A percentile compares a stretch with the other conserved stretches of the same genome.
phyloP scores from a whole-genome alignment of 176 grass and related monocot species.

The Oryza punctata region DNA sequence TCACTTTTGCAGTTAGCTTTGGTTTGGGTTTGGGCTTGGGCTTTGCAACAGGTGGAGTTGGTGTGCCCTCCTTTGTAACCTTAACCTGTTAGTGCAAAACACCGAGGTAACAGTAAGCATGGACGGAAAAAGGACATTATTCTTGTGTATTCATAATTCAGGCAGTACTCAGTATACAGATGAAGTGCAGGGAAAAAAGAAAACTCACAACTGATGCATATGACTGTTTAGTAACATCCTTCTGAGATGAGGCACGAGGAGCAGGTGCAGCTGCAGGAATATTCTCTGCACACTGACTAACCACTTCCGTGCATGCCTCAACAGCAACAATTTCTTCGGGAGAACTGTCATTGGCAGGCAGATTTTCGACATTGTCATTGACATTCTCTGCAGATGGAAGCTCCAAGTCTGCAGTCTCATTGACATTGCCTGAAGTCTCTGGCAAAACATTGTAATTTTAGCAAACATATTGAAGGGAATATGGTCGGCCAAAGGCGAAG shows the following conservation, averaged over 20 bases:
- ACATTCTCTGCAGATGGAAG: constrained; percentile 16
- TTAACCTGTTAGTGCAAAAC: constrained; percentile 38
- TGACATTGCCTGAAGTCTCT: constrained; percentile 21
- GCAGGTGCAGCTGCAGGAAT: constrained; percentile 27
- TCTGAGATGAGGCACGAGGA: constrained; percentile 31
- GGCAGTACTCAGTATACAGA: neutral
- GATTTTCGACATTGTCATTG: constrained; percentile 12
- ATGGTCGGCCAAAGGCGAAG: neutral
- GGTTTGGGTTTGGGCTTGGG: constrained; percentile 49
- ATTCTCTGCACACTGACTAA: neutral
- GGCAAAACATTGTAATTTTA: constrained; percentile 32
- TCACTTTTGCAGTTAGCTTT: constrained; percentile 22
- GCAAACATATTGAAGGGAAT: neutral
- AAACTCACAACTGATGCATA: constrained; percentile 86
- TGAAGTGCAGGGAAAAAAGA: constrained; percentile 17
- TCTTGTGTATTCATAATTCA: neutral
- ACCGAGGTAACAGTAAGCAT: neutral
- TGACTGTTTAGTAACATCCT: constrained; percentile 68
- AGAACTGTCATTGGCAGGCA: constrained; percentile 11
- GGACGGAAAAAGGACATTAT: neutral
- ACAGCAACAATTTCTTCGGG: neutral
- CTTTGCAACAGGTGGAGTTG: constrained; percentile 28
- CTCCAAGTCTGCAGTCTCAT: neutral
- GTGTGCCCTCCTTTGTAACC: constrained; percentile 49
- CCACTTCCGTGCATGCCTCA: neutral